phyloP scores from a whole-genome alignment of 129 eudicot species.

The Ambrosia trifida region DNA sequence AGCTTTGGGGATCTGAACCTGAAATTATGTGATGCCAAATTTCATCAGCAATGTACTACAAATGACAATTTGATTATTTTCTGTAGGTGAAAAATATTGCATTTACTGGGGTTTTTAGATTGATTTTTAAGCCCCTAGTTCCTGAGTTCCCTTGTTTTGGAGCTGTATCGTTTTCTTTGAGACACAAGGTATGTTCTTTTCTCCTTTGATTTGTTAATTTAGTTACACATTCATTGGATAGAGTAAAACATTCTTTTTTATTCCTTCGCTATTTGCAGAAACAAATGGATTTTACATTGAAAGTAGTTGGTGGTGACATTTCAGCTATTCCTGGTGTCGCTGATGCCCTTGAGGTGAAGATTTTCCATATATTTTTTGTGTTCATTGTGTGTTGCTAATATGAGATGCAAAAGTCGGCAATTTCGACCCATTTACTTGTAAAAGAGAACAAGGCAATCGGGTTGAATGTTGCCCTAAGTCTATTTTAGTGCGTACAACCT shows the following conservation, averaged over 20 bases:
- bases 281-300: constrained; percentile 85
- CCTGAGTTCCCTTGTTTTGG: constrained; percentile 95
- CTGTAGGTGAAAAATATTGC: constrained; percentile 83
- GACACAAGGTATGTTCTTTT: constrained; percentile 63
- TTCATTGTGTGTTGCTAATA: not conserved
- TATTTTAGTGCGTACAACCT: not conserved
- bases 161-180: constrained; percentile 80
- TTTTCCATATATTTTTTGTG: constrained; percentile 3
- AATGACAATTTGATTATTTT: constrained; percentile 7
- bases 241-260: not conserved
- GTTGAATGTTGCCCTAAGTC: not conserved
- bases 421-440: not conserved
- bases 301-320: constrained; percentile 92
- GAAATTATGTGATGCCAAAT: constrained; percentile 3
- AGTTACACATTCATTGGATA: constrained; percentile 5
- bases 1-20: not conserved
- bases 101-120: constrained; percentile 90
- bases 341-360: constrained; percentile 82
- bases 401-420: constrained; percentile 13
- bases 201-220: constrained; percentile 4
- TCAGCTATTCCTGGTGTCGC: constrained; percentile 88
- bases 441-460: not conserved
- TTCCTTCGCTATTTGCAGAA: constrained; percentile 50
- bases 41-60: not conserved
- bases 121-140: constrained; percentile 93